Percentiles rank a stretch among this genome's conserved stretches.
Evolutionary conservation across 2,329 filamentous ascomycete species (phyloP).

Genomic region (Coniella vitis): DNA sequence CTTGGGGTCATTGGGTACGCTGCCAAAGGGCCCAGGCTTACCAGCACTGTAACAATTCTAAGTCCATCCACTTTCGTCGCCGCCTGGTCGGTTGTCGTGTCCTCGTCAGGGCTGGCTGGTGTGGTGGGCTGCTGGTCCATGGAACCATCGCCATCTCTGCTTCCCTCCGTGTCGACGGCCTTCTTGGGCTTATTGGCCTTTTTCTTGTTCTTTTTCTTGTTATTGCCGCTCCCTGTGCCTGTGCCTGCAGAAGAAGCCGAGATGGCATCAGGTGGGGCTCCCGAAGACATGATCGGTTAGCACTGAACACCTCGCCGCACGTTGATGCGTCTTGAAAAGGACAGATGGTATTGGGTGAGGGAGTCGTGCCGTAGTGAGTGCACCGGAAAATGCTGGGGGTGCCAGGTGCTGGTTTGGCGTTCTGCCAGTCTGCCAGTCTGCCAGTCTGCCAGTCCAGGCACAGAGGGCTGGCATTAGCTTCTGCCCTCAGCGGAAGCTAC

Average conservation of each 20-base stretch:
- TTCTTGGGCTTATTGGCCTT: conserved; percentile 13
- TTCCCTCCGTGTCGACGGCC: conserved; percentile 3
- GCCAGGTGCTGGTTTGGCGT: not conserved
- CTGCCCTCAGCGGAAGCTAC: not conserved
- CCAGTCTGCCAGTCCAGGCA: no score
- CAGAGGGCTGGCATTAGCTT: not conserved
- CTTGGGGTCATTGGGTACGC: not conserved
- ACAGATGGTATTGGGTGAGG: conserved; percentile 12
- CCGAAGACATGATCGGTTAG: conserved; percentile 18
- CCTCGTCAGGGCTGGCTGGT: conserved; percentile 6
- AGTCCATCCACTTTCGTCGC: conserved; percentile 11
- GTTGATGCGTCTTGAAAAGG: conserved; percentile 10
- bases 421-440: no score
- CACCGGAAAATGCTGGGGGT: not conserved
- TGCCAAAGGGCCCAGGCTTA: no score
- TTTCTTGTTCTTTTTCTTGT: conserved; percentile 16
- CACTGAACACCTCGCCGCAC: conserved; percentile 5
- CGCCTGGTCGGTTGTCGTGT: conserved; percentile 8
- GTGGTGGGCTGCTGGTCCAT: not conserved
- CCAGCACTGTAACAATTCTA: no score
- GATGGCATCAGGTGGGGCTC: conserved; percentile 15
- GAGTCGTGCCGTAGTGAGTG: not conserved
- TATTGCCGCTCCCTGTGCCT: conserved; percentile 6
- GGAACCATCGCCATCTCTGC: conserved; percentile 6
- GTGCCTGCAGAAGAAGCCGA: conserved; percentile 7